Conservation (phyloP, 495 filamentous ascomycete genomes). For the Lophium mytilinum region DNA sequence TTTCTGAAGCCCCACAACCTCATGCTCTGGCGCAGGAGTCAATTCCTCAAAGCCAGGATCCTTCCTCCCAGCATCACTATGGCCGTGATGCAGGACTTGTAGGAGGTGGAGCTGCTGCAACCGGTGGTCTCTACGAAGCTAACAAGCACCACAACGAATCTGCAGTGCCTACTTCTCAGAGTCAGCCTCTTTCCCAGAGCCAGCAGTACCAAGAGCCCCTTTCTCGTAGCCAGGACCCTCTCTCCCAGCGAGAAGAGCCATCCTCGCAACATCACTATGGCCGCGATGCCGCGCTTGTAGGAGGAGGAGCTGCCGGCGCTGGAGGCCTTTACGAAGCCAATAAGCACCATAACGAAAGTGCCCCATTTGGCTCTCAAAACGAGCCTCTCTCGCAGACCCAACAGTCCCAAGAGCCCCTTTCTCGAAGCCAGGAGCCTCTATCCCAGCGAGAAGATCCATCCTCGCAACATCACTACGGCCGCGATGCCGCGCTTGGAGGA, state of each 20-base stretch:
- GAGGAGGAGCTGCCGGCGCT: neutral
- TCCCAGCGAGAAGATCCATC: neutral
- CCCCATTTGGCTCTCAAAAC: too few relatives aligned
- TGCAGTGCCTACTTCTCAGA: too few relatives aligned
- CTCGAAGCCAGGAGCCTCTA: too few relatives aligned
- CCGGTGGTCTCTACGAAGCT: neutral
- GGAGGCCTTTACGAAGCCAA: neutral
- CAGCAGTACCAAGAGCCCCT: too few relatives aligned
- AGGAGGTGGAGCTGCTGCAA: neutral
- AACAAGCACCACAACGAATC: neutral
- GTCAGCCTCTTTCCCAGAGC: too few relatives aligned
- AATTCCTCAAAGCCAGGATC: neutral
- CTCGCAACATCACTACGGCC: conserved; percentile 19
- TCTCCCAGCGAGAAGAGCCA: neutral
- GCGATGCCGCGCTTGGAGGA: conserved; percentile 24
- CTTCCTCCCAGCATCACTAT: conserved; percentile 21
- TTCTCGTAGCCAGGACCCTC: too few relatives aligned
- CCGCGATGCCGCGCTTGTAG: neutral
- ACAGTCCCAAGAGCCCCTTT: too few relatives aligned
- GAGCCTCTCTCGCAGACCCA: too few relatives aligned
- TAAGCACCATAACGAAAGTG: too few relatives aligned
- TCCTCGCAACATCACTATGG: conserved; percentile 9
- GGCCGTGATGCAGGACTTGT: neutral
- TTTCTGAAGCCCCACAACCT: too few relatives aligned
- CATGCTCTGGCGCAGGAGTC: neutral